Evolutionary conservation across 2,329 filamentous ascomycete genomes (phyloP).

Genomic region (Epichloe festucae): DNA sequence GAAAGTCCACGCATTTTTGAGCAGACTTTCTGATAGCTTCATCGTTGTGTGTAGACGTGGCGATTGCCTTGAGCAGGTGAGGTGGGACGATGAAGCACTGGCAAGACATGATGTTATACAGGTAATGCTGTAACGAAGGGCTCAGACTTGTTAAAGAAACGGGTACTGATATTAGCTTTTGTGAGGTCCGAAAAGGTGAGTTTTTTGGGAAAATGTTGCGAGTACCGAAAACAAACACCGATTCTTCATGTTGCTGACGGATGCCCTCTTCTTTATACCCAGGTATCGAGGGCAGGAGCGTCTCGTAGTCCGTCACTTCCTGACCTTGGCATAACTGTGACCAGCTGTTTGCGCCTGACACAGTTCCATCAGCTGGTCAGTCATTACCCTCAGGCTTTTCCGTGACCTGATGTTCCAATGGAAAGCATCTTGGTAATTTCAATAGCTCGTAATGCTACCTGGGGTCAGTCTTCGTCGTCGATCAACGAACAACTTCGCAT

Average conservation of each 20-base stretch:
- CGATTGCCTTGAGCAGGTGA: conserved; percentile 31
- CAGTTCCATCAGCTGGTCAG: background rate
- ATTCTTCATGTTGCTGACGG: background rate
- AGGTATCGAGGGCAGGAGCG: background rate
- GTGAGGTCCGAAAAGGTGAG: background rate
- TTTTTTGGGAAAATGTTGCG: background rate
- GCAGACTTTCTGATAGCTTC: conserved; percentile 24
- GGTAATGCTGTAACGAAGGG: background rate
- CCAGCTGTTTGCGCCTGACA: background rate
- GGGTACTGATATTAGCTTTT: background rate
- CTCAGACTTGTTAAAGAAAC: background rate
- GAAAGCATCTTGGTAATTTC: background rate
- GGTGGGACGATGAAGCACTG: conserved; percentile 32
- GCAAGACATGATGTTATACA: conserved; percentile 8
- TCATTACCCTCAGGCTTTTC: background rate
- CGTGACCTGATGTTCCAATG: background rate
- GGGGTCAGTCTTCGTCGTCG: background rate
- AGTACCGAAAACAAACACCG: background rate
- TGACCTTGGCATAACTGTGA: background rate
- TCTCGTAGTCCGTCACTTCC: background rate
- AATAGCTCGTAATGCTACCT: background rate
- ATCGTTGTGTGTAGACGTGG: conserved; percentile 24
- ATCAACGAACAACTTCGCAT: background rate
- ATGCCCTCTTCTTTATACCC: background rate
- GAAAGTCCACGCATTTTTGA: conserved; percentile 20